Evolutionary conservation across 169 alveolate species (phyloP), one percentile per base, ranked within the genome.

Genomic region (Cryptosporidium meleagridis): DNA sequence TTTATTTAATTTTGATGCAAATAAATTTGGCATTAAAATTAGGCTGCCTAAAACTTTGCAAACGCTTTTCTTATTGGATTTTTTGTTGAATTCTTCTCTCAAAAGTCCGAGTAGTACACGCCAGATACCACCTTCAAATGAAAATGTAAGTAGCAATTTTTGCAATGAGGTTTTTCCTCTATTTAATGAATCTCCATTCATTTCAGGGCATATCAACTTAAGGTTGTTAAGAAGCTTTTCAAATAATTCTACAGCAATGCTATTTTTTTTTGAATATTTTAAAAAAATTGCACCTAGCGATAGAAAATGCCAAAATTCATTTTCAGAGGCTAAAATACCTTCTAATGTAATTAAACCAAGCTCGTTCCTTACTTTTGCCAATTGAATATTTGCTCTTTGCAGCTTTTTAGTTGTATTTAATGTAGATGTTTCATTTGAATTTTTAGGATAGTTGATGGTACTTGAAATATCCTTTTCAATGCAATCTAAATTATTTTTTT

Each of bases 101-200:
- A 80, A 65, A 59, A 62, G 59, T 9, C 89, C 65, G 2, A 80
- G 80, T 31, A 80, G 37, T 39, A 44, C 62, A 61, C 89, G 72
- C 89, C 89, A 80, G 23, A 80, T 69, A 18, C 89, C 75, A n/a
- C 89, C 89, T 41, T 80, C 75, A 41, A 80, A 80, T 14, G 89
- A 59, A 16, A 80, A 33, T 35, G 89, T 61, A 7, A 80, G 39
- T 21, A 80, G 67, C 10, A 80, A 37, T 23, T 48, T 80, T 59
- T 61, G 75, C 23, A 80, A 16, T 7, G 73, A 80, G 26, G n/a
- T 26, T 48, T 62, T 80, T 1, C 80, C 73, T 39, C 31, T 65
- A 31, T 16, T 62, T 48, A 62, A 29, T 26, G 67, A 45, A 33
- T 80, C 89, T 33, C 41, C 48, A 10, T 41, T 37, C 26, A 80